These are phyloP conservation scores for Arthrobotrys iridis DNA, from an alignment of 2,329 filamentous ascomycete genomes.

Conservation along the genomic window DNA sequence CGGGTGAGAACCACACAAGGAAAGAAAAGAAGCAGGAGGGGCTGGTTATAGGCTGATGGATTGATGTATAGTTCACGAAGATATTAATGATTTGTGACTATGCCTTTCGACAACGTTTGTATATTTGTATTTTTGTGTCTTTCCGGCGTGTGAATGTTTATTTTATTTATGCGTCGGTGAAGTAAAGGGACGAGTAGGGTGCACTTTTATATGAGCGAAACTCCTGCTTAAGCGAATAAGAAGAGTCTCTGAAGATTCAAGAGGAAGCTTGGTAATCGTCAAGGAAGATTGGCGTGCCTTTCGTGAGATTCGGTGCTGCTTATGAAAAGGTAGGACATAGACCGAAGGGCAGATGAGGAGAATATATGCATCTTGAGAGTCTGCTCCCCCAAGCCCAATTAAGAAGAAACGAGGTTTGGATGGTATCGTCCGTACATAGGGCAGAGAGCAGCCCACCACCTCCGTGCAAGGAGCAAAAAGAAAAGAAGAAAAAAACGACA, in stretches of 20 bases:
- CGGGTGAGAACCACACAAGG: constrained; percentile 16
- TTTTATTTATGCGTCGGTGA: constrained; percentile 1
- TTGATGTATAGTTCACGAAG: constrained; percentile 35
- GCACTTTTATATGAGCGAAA: constrained; percentile 38
- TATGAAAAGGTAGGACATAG: constrained; percentile 49
- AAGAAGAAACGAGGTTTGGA: constrained; percentile 43
- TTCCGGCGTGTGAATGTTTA: background rate
- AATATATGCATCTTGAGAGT: constrained; percentile 54
- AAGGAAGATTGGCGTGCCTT: constrained; percentile 54
- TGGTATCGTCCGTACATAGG: constrained; percentile 23
- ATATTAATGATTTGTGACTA: constrained; percentile 37
- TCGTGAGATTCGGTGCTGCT: constrained; percentile 54
- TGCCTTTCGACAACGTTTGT: constrained; percentile 13
- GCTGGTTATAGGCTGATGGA: constrained; percentile 10
- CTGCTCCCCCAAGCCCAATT: constrained; percentile 49
- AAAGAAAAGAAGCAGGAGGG: constrained; percentile 16
- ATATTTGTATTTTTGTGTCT: background rate
- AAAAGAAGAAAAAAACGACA: too few species aligned
- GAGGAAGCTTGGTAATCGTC: constrained; percentile 47
- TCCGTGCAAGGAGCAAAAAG: constrained; percentile 27
- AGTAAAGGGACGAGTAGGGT: constrained; percentile 5
- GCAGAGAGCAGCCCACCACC: constrained; percentile 44
- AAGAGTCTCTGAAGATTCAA: constrained; percentile 48
- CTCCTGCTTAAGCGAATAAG: constrained; percentile 55
- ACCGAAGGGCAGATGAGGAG: constrained; percentile 49